A percentile compares a stretch with the other conserved stretches of the same genome.
Evolutionary conservation across 768 basidiomycete species (phyloP).

Genomic region (Collybia sp.): DNA sequence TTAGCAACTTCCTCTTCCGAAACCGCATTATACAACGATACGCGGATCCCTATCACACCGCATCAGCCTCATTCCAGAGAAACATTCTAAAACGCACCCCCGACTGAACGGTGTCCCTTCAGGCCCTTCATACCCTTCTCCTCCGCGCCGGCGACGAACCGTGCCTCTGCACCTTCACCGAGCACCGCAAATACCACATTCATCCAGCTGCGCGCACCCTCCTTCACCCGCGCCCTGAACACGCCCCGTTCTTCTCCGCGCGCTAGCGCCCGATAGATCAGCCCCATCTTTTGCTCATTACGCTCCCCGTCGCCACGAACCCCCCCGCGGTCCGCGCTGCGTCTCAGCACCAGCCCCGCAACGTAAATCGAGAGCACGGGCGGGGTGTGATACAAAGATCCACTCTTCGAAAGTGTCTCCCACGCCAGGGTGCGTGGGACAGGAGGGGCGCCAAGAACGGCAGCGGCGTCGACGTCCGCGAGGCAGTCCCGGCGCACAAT

Average conservation of each 20-base stretch:
- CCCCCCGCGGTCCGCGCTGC: slow-evolving; percentile 63
- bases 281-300: slow-evolving; percentile 71
- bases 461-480: slow-evolving; percentile 82
- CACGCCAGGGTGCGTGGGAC: slow-evolving; percentile 81
- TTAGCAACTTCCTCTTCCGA: slow-evolving; percentile 67
- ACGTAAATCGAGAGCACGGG: slow-evolving; percentile 90
- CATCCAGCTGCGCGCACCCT: slow-evolving; percentile 88
- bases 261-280: slow-evolving; percentile 69
- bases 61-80: neutral
- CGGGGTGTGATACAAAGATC: slow-evolving; percentile 90
- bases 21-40: slow-evolving; percentile 88
- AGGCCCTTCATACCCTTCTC: slow-evolving; percentile 75
- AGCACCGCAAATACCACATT: slow-evolving; percentile 84
- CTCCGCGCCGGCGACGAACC: slow-evolving; percentile 81
- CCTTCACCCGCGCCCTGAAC: slow-evolving; percentile 66
- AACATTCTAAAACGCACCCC: slow-evolving; percentile 26
- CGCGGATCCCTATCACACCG: slow-evolving; percentile 55
- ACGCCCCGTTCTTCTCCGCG: slow-evolving; percentile 70
- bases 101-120: slow-evolving; percentile 81
- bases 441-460: slow-evolving; percentile 62
- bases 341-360: slow-evolving; percentile 75
- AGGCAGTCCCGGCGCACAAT: slow-evolving; percentile 95
- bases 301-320: slow-evolving; percentile 57
- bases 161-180: slow-evolving; percentile 66
- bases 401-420: slow-evolving; percentile 72